phyloP scores from a whole-genome alignment of 2,329 filamentous ascomycete species.

The Huntiella savannae region DNA sequence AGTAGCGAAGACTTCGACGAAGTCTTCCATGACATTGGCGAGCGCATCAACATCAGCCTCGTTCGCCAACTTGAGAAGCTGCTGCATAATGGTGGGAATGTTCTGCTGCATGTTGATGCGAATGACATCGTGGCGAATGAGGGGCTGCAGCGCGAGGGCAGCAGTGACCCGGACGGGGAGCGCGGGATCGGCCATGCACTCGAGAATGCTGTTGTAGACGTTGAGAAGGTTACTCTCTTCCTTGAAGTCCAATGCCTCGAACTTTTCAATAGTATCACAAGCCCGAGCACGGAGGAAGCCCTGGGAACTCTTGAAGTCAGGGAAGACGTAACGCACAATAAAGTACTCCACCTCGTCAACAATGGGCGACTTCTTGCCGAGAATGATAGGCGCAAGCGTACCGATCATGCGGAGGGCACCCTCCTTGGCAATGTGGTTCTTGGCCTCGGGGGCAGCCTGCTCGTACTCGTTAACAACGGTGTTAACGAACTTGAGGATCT shows the following conservation, averaged over 20 bases:
- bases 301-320: constrained; percentile 82
- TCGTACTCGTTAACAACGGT: constrained; percentile 89
- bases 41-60: constrained; percentile 95
- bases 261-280: constrained; percentile 95
- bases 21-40: constrained; percentile 98
- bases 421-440: constrained; percentile 90
- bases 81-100: constrained; percentile 98
- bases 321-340: constrained; percentile 94
- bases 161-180: constrained; percentile 89
- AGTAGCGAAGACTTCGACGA: constrained; percentile 94
- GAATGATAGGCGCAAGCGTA: constrained; percentile 77
- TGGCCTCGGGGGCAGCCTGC: constrained; percentile 62
- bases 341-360: constrained; percentile 97
- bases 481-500: constrained; percentile 88
- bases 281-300: constrained; percentile 86
- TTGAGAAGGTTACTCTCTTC: constrained; percentile 87
- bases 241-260: constrained; percentile 92
- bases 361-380: constrained; percentile 96
- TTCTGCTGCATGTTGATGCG: constrained; percentile 90
- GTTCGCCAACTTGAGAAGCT: constrained; percentile 88
- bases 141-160: constrained; percentile 77
- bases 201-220: constrained; percentile 91
- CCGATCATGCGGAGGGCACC: constrained; percentile 94
- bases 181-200: constrained; percentile 89
- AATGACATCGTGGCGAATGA: constrained; percentile 90